Percentiles rank a stretch among this genome's conserved stretches.
These are phyloP conservation scores for Colletotrichum coccodes DNA, from an alignment of 2,329 filamentous ascomycete genomes.

Conservation along the genomic window DNA sequence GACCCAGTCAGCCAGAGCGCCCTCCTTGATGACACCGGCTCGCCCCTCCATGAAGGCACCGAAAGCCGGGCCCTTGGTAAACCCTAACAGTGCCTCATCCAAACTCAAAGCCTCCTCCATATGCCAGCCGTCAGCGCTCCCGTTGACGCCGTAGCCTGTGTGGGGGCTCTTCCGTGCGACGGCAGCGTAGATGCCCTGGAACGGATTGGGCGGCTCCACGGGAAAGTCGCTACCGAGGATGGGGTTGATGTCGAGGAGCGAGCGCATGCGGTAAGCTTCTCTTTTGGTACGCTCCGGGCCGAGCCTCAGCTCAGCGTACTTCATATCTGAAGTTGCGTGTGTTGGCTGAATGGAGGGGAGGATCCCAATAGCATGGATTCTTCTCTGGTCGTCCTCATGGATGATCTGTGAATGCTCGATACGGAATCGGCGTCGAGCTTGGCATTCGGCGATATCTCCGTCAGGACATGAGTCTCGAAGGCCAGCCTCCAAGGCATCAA, in stretches of 20 bases:
- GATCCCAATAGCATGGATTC: conserved; percentile 68
- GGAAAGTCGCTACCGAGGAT: conserved; percentile 78
- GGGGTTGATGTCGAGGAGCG: conserved; percentile 62
- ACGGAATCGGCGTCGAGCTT: conserved; percentile 67
- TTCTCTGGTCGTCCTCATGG: conserved; percentile 70
- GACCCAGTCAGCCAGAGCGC: conserved; percentile 75
- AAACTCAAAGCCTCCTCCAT: conserved; percentile 66
- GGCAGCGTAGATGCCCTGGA: conserved; percentile 76
- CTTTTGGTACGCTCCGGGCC: conserved; percentile 62
- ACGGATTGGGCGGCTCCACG: conserved; percentile 75
- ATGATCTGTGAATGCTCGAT: conserved; percentile 80
- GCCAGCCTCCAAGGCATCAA: conserved; percentile 70
- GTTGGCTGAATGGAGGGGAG: conserved; percentile 78
- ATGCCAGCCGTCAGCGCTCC: conserved; percentile 66
- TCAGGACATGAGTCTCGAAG: conserved; percentile 63
- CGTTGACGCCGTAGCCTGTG: conserved; percentile 60
- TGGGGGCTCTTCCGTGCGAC: conserved; percentile 69
- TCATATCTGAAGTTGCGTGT: conserved; percentile 78
- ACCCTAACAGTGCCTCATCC: conserved; percentile 62
- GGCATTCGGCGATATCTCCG: conserved; percentile 57
- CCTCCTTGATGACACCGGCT: conserved; percentile 68
- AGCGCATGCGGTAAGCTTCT: conserved; percentile 75
- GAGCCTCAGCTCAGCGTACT: conserved; percentile 70
- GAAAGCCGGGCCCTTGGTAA: conserved; percentile 31
- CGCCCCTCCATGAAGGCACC: conserved; percentile 63